phyloP scores from a whole-genome alignment of 164 flowering plant species.

The Hamamelis virginiana region DNA sequence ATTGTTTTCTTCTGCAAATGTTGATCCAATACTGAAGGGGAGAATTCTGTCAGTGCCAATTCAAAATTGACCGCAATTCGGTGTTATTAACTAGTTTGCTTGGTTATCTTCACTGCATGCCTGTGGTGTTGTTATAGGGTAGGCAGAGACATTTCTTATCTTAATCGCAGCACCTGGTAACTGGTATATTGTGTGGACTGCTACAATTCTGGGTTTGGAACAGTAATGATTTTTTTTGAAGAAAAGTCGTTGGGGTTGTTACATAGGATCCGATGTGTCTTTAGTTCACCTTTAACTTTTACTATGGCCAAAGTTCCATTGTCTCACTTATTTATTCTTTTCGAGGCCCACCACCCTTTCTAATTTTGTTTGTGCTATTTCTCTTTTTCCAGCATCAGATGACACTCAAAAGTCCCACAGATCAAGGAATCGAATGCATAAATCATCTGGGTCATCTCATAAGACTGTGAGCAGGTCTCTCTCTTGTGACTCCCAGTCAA shows the following conservation, averaged over 20 bases:
- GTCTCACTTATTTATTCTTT: slow-evolving; percentile 17
- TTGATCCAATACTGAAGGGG: neutral
- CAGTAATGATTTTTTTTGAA: neutral
- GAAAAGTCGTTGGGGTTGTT: slow-evolving; percentile 27
- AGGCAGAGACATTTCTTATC: neutral
- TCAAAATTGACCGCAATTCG: too few species aligned
- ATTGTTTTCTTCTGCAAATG: too few species aligned
- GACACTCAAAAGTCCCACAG: slow-evolving; percentile 77
- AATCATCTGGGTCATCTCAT: slow-evolving; percentile 63
- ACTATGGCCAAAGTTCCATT: slow-evolving; percentile 19
- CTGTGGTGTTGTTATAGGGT: neutral
- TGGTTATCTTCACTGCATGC: neutral
- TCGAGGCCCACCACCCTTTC: slow-evolving; percentile 20
- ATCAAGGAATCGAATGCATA: slow-evolving; percentile 67
- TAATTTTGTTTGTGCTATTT: slow-evolving; percentile 12
- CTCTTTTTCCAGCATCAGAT: slow-evolving; percentile 69
- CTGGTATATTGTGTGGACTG: neutral
- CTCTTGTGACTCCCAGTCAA: slow-evolving; percentile 80
- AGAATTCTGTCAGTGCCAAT: neutral
- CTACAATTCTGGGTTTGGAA: neutral
- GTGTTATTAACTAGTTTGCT: neutral
- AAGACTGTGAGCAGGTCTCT: slow-evolving; percentile 68
- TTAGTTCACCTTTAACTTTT: slow-evolving; percentile 31
- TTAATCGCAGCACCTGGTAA: neutral
- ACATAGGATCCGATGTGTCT: slow-evolving; percentile 46